These are phyloP conservation scores for Penicillium sp. DNA, from an alignment of 2,329 filamentous ascomycete genomes.

Conservation along the genomic window DNA sequence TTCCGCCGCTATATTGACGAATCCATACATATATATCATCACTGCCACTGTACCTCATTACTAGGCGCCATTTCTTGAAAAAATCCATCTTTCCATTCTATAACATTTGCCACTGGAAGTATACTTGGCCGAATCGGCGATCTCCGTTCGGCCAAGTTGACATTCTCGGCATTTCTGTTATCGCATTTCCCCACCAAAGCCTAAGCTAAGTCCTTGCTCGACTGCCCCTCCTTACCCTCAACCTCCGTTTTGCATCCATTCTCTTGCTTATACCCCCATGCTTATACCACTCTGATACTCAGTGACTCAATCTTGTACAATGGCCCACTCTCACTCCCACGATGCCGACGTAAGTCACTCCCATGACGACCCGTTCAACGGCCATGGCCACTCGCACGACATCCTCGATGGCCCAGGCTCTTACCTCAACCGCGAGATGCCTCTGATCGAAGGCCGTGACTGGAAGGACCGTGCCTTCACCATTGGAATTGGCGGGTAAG, in stretches of 20 bases:
- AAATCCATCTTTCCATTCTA: too few relatives aligned
- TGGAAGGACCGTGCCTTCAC: conserved; percentile 92
- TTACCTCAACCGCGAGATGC: conserved; percentile 87
- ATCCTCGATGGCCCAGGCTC: conserved; percentile 92
- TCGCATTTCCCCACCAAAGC: conserved; percentile 11
- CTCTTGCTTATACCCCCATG: background rate
- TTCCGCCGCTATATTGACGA: conserved; percentile 25
- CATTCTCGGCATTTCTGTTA: conserved; percentile 19
- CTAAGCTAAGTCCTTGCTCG: conserved; percentile 3
- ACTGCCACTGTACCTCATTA: conserved; percentile 2
- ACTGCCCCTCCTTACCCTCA: conserved; percentile 16
- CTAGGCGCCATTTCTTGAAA: background rate
- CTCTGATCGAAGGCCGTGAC: conserved; percentile 80
- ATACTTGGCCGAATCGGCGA: conserved; percentile 14
- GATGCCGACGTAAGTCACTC: conserved; percentile 37
- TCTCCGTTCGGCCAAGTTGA: conserved; percentile 17
- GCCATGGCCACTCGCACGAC: conserved; percentile 92
- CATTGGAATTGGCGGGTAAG: conserved; percentile 94
- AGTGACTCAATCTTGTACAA: background rate
- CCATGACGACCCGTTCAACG: conserved; percentile 57
- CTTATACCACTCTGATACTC: too few relatives aligned
- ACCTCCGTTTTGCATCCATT: background rate
- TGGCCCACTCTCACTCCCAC: conserved; percentile 44
- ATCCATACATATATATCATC: conserved; percentile 19
- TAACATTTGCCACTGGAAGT: background rate